A percentile compares a stretch with the other conserved stretches of the same genome.
Conservation (phyloP, 1,284 basidiomycete species). For the Peniophora sp. region DNA sequence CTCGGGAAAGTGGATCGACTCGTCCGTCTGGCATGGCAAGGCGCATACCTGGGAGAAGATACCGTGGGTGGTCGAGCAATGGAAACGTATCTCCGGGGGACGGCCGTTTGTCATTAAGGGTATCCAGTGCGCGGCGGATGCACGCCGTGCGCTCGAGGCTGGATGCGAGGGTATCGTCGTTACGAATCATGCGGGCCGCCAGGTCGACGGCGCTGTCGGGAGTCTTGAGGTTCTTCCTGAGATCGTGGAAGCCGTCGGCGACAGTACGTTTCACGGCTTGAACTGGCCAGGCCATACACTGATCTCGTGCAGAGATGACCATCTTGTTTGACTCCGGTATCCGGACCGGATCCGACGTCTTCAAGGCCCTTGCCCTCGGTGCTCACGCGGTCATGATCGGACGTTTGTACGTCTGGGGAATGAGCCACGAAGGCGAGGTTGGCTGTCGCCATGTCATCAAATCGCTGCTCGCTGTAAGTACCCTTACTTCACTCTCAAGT, state of each 20-base stretch:
- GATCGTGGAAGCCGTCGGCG: conserved; percentile 42
- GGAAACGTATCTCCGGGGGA: conserved; percentile 44
- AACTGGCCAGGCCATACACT: too few species aligned
- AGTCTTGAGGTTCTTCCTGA: conserved; percentile 47
- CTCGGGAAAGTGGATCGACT: conserved; percentile 47
- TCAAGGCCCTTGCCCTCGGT: conserved; percentile 48
- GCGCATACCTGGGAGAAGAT: conserved; percentile 51
- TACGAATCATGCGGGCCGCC: conserved; percentile 54
- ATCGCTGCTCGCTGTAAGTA: conserved; percentile 41
- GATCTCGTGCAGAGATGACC: conserved; percentile 48
- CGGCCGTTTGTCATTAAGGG: conserved; percentile 54
- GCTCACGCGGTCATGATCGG: conserved; percentile 40
- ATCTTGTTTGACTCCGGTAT: conserved; percentile 58
- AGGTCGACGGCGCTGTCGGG: conserved; percentile 51
- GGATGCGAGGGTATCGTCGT: conserved; percentile 55
- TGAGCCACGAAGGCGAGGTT: conserved; percentile 38
- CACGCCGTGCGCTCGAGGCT: conserved; percentile 37
- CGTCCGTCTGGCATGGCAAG: conserved; percentile 49
- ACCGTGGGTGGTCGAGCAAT: conserved; percentile 40
- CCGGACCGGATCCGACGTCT: conserved; percentile 46
- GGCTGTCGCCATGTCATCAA: conserved; percentile 52
- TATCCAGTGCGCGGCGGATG: conserved; percentile 44
- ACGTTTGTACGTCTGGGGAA: conserved; percentile 42
- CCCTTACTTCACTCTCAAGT: neutral
- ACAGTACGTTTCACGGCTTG: too few species aligned